phyloP scores from a whole-genome alignment of 2,329 filamentous ascomycete species.

The Nemania serpens region DNA sequence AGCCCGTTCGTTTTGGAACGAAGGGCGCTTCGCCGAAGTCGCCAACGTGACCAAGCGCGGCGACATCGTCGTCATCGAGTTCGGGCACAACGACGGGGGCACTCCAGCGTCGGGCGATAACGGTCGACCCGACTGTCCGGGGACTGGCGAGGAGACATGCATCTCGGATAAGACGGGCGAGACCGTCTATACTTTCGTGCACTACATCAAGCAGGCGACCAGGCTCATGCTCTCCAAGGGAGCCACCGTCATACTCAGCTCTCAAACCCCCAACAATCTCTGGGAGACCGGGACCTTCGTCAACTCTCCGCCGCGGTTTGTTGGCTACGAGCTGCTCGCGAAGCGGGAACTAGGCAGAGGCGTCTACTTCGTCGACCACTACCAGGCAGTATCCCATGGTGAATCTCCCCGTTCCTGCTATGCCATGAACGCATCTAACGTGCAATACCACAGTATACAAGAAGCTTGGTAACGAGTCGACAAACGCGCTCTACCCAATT shows the following conservation, averaged over 20 bases:
- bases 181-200: slow-evolving; percentile 41
- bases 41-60: slow-evolving; percentile 53
- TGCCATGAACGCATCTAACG: not conserved
- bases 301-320: slow-evolving; percentile 58
- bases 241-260: slow-evolving; percentile 62
- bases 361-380: slow-evolving; percentile 62
- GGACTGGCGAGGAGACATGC: slow-evolving; percentile 58
- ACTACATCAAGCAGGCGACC: slow-evolving; percentile 37
- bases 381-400: slow-evolving; percentile 54
- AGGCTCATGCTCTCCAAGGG: slow-evolving; percentile 54
- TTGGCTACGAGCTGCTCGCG: slow-evolving; percentile 49
- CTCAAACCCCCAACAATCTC: slow-evolving; percentile 64
- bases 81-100: slow-evolving; percentile 73
- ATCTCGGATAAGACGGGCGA: slow-evolving; percentile 40
- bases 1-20: slow-evolving; percentile 64
- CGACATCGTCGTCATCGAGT: slow-evolving; percentile 71
- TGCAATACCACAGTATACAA: slow-evolving; percentile 44
- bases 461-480: slow-evolving; percentile 49
- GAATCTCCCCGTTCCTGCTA: not conserved
- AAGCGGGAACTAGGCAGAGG: slow-evolving; percentile 29
- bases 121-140: slow-evolving; percentile 61
- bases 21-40: slow-evolving; percentile 63
- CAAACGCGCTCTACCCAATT: slow-evolving; percentile 58
- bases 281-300: slow-evolving; percentile 60
- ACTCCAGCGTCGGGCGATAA: slow-evolving; percentile 59